Percentiles rank a stretch among this genome's conserved stretches.
Conservation (phyloP, 1,284 basidiomycete genomes). For the Ustanciosporium gigantosporum region DNA sequence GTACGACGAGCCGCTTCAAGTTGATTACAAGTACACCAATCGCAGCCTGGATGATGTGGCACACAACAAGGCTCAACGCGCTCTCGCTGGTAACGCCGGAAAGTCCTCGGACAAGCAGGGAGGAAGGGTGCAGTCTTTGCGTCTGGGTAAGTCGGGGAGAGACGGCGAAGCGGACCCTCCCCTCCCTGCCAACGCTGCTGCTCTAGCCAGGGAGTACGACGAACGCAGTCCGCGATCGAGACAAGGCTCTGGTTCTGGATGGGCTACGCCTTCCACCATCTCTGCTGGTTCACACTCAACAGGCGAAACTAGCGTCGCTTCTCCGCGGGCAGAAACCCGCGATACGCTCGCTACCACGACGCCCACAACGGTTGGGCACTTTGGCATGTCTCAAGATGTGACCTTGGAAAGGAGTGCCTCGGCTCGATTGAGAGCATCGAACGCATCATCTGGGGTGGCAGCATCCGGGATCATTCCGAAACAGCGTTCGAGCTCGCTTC, state of each 20-base stretch:
- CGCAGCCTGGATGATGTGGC: slow-evolving; percentile 12
- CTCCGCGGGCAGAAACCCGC: slow-evolving; percentile 2
- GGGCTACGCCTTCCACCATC: slow-evolving; percentile 19
- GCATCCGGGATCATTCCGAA: no score
- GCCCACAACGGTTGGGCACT: neutral
- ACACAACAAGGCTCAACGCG: neutral
- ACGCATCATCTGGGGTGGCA: no score
- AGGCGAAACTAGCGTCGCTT: slow-evolving; percentile 21
- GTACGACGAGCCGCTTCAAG: slow-evolving; percentile 25
- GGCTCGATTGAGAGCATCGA: no score
- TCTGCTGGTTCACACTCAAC: slow-evolving; percentile 21
- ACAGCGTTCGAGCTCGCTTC: neutral
- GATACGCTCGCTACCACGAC: neutral
- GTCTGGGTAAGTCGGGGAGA: slow-evolving; percentile 1
- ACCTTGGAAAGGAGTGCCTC: neutral
- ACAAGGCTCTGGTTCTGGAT: slow-evolving; percentile 17
- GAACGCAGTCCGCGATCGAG: slow-evolving; percentile 1
- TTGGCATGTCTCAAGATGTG: neutral
- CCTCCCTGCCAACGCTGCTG: neutral
- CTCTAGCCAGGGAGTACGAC: neutral
- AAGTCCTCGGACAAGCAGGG: slow-evolving; percentile 1
- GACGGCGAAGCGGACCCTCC: neutral
- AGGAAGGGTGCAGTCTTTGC: slow-evolving; percentile 4
- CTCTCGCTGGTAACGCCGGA: neutral
- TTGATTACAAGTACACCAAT: slow-evolving; percentile 14